Base-by-base conservation (phyloP, 139 green algal species). In the Pleodorina starrii region DNA sequence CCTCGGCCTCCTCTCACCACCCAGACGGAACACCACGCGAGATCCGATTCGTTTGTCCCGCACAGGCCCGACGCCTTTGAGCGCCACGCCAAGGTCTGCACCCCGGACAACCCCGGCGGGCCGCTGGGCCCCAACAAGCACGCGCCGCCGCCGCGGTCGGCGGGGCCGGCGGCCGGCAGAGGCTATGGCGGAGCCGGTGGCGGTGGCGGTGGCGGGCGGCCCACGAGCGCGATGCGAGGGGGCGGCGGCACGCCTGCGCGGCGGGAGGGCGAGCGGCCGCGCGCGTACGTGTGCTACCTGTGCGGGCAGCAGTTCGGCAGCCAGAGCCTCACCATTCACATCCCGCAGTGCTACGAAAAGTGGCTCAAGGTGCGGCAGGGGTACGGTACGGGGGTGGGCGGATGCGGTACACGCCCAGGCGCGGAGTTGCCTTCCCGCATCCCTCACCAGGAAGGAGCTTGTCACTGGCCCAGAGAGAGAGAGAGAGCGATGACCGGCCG, bases 321-420 rank as follows among this genome's bases (percentile, higher is more conserved):
- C 59, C 68, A 84, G 60, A 89, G 83, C 85, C 82, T 93, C 50
- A 46, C 40, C 63, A 94, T 95, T 36, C 93, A 95, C 85, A 91
- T 95, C 36, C 93, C 93, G 11, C 91, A 94, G 90, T 95, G 93
- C 86, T 92, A 93, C 32, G 90, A 93, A 75, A 93, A 93, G 77
- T 92, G 89, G 89, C 86, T 93, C 38, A 90, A 91, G 91, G 91
- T 90, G 81, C 11, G 86, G n/a, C 25, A 27, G 59, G 17, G 25
- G 74, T 86, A 35, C 17, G 29, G 5, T 74, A 19, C 19, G 51
- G 66, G 66, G 32, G 66, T 40, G 16, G 19, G 16, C 16, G 19
- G 51, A 19, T 60, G 51, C 51, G n/a, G n/a, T n/a, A n/a, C n/a
- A n/a, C n/a, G n/a, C n/a, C n/a, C n/a, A n/a, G n/a, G n/a, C n/a